Base-by-base conservation (phyloP, 2,329 filamentous ascomycete species). In the Coniochaeta ligniaria region DNA sequence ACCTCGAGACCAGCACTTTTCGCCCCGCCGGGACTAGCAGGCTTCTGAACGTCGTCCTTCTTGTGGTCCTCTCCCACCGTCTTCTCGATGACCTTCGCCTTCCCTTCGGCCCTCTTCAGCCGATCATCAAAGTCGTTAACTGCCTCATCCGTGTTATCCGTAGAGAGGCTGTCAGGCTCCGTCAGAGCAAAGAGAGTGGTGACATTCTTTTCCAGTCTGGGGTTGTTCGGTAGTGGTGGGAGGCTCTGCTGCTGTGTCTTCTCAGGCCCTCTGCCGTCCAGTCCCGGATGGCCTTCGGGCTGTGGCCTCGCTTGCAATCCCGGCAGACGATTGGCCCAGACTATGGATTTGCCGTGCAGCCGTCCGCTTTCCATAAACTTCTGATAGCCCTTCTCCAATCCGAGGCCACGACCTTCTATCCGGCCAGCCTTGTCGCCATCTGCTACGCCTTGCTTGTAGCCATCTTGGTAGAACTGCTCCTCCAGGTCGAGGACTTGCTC, bases 41-140 rank as follows among this genome's bases (percentile, higher is more conserved):
- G 6, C 11, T 47, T 47, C 43, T 47, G 43, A 47, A 7, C 43
- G 14, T 52, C 28, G n/a, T 57, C 31, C 54, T 24, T 38, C 35
- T 24, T 36, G 7, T 35, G 28, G n/a, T 64, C 60, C 68, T 80
- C 80, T 0, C 78, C 78, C 1, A 82, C 69, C 66, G 91, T 86
- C 62, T 87, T 87, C 73, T 95, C 89, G 52, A 98, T 86, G 55
- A 99, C 83, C 74, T 94, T 96, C 1, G 85, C 84, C 72, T 96
- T 97, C 3, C 89, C 89, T 66, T 86, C 84, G 4, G 92, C 94
- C 64, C 91, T 84, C 75, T 93, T 95, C 43, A 96, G 71, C 14
- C 93, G 82, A 71, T 97, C 91, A 69, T 99, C 95, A 69, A 96
- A 93, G 68, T 97, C 93, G 58, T 89, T 89, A 24, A 99, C 92